A percentile compares a stretch with the other conserved stretches of the same genome.
Conservation (phyloP, 2,329 filamentous ascomycete genomes). For the Ophiostoma sp. region DNA sequence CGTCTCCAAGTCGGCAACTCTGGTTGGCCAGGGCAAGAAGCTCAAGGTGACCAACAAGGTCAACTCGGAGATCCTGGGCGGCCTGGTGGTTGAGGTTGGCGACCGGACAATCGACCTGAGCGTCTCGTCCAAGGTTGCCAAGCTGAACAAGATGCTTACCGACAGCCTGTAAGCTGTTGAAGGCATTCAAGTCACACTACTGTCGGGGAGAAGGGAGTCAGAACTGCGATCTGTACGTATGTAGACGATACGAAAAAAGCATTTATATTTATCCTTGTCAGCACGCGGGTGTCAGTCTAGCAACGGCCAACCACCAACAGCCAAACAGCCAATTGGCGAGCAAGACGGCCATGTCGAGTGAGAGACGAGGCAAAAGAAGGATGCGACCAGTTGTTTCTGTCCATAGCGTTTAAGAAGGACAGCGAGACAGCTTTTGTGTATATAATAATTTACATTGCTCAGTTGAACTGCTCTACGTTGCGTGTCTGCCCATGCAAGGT, state of each 20-base stretch:
- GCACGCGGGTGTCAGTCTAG: background rate
- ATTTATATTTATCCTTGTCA: background rate
- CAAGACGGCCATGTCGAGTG: background rate
- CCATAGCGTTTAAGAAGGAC: slow-evolving; percentile 1
- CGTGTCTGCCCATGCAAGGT: background rate
- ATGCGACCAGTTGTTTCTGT: slow-evolving; percentile 1
- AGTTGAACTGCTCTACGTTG: background rate
- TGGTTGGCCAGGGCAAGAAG: slow-evolving; percentile 87
- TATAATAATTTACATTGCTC: slow-evolving; percentile 14
- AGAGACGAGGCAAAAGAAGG: background rate
- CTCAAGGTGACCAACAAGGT: slow-evolving; percentile 93
- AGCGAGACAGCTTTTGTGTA: slow-evolving; percentile 5
- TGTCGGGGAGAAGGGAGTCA: background rate
- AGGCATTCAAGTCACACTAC: background rate
- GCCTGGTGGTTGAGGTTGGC: slow-evolving; percentile 90
- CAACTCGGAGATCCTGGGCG: slow-evolving; percentile 90
- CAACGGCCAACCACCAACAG: background rate
- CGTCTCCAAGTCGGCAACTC: slow-evolving; percentile 82
- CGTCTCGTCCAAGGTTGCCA: slow-evolving; percentile 88
- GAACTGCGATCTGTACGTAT: slow-evolving; percentile 5
- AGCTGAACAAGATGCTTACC: slow-evolving; percentile 98
- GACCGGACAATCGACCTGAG: slow-evolving; percentile 97
- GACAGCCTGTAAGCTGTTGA: slow-evolving; percentile 77
- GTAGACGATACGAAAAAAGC: slow-evolving; percentile 13
- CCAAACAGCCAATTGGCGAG: background rate